Evolutionary conservation across 106 monocot species (phyloP).

Genomic region (Cymbidium sinense): DNA sequence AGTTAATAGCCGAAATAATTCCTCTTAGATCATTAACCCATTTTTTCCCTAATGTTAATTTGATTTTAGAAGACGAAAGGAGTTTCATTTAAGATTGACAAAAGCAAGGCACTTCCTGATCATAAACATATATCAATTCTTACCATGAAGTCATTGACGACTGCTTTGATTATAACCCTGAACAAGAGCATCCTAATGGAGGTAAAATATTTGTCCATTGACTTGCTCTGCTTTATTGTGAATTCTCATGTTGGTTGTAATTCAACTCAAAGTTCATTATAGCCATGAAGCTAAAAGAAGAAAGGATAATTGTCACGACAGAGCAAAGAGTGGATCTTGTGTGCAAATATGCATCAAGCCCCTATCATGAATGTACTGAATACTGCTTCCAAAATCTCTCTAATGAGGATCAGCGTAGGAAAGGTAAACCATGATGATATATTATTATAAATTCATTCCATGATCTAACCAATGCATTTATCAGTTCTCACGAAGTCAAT

Average conservation of each 20-base stretch:
- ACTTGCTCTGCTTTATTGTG: background rate
- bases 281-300: background rate
- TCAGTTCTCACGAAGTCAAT: background rate
- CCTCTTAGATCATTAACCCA: background rate
- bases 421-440: background rate
- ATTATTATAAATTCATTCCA: background rate
- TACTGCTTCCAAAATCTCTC: background rate
- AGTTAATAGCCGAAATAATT: background rate
- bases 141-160: background rate
- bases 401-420: background rate
- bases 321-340: background rate
- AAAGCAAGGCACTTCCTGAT: background rate
- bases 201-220: background rate
- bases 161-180: background rate
- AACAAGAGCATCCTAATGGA: background rate
- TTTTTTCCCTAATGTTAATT: background rate
- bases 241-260: too few relatives aligned
- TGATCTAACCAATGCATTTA: background rate
- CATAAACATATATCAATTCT: background rate
- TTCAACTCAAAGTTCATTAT: too few relatives aligned
- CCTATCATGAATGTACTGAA: slow-evolving; percentile 6
- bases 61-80: background rate
- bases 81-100: background rate
- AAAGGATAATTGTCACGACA: background rate
- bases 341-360: slow-evolving; percentile 10